Evolutionary conservation across 2,329 filamentous ascomycete species (phyloP), one percentile per base, ranked within the genome.

Genomic region (Fusarium pseudonygamai): DNA sequence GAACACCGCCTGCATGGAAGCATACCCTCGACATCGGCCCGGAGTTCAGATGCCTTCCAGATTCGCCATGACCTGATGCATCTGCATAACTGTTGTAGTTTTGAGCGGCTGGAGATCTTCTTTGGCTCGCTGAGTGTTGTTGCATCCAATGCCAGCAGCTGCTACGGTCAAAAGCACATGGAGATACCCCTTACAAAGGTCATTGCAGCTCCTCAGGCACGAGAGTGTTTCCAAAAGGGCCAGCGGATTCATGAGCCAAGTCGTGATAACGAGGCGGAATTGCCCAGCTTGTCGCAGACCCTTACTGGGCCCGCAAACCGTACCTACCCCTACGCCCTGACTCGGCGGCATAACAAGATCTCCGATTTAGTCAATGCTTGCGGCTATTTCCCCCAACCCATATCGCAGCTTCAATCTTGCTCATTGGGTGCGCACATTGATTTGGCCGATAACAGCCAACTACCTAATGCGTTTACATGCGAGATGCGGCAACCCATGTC

Each of bases 1-100:
- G 71, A 80, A 76, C 74, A 76, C 77, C 78, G 78, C 69, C 60
- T 26, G 61, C 64, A 62, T 72, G 62, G 46, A 67, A 60, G 39
- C 73, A 58, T 56, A 55, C 28, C 46, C 62, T 73, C 60, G 42
- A 62, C 52, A 74, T 68, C 71, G 67, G 67, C 62, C 64, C 67
- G 66, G 69, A 75, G 55, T 68, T 60, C 64, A 72, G 71, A 58
- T 60, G 28, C 59, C 70, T 71, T 71, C 65, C 71, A 67, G 37
- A 69, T 63, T 60, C 32, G 59, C 40, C 46, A 53, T 65, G 46
- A 66, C 37, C 49, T 43, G 30, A 53, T 65, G 46, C 50, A 69
- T 53, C 12, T 46, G 30, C 66, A 49, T 50, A 66, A 66, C 28
- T 20, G 20, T 13, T 42, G 37, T 49, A 34, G 30, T 30, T 28